Percentiles rank a stretch among this genome's conserved stretches.
phyloP scores from a whole-genome alignment of 371 early-diverging fungal genomes.

The Mucor mucedo region DNA sequence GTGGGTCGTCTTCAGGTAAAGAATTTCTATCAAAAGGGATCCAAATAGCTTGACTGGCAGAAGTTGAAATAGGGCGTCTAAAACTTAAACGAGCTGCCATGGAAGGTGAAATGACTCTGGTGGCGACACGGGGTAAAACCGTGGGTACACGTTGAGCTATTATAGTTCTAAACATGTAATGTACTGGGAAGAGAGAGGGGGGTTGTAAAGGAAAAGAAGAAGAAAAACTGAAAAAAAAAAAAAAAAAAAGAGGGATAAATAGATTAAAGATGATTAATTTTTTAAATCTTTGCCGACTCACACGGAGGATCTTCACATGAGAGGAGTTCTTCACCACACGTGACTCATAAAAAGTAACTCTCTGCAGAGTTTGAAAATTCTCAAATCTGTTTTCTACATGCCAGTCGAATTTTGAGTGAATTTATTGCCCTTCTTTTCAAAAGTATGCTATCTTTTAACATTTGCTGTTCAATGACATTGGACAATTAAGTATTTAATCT shows the following conservation, averaged over 20 bases:
- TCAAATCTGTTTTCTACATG: too few relatives aligned
- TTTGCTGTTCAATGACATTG: too few relatives aligned
- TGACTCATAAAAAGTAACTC: slow-evolving; percentile 9
- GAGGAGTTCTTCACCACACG: slow-evolving; percentile 11
- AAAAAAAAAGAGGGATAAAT: slow-evolving; percentile 1
- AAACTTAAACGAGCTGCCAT: slow-evolving; percentile 30
- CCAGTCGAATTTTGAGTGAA: too few relatives aligned
- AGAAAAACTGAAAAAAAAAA: slow-evolving; percentile 7
- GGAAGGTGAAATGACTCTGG: slow-evolving; percentile 23
- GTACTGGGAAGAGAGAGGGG: slow-evolving; percentile 19
- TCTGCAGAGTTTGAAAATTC: too few relatives aligned
- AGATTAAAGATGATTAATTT: slow-evolving; percentile 7
- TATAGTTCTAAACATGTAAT: slow-evolving; percentile 22
- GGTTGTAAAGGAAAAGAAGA: slow-evolving; percentile 10
- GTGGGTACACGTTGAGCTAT: slow-evolving; percentile 17
- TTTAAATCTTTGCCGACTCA: slow-evolving; percentile 1
- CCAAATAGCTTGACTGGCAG: slow-evolving; percentile 37
- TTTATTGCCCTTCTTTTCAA: too few relatives aligned
- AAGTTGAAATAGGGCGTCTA: slow-evolving; percentile 34
- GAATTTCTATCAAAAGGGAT: slow-evolving; percentile 41
- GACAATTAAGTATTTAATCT: too few relatives aligned
- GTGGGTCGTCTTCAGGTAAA: slow-evolving; percentile 51
- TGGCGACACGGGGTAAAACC: slow-evolving; percentile 20
- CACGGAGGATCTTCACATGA: slow-evolving; percentile 19
- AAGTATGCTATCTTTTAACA: too few relatives aligned